Evolutionary conservation across 2,329 filamentous ascomycete species (phyloP).

Genomic region (Geosmithia putterillii): DNA sequence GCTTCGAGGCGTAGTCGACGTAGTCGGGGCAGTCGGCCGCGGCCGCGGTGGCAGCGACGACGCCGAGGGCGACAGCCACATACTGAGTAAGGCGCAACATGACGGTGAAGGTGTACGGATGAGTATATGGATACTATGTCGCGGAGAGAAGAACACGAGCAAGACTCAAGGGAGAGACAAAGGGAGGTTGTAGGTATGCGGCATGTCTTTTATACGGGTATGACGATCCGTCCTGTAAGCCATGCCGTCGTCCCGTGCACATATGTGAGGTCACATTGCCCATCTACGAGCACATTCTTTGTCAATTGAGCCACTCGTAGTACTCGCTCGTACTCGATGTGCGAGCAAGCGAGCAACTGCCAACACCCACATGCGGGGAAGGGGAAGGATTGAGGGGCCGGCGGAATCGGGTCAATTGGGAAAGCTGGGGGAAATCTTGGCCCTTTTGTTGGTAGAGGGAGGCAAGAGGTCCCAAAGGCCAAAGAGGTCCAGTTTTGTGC

Average conservation of each 20-base stretch:
- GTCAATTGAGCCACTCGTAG: no score
- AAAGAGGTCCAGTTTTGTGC: no score
- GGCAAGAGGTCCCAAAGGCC: no score
- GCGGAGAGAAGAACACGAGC: not conserved
- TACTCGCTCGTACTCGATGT: no score
- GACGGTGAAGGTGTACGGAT: not conserved
- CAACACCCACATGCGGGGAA: not conserved
- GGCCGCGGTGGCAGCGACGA: not conserved
- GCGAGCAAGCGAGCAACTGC: no score
- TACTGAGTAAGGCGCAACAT: not conserved
- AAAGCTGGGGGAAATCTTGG: not conserved
- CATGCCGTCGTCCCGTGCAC: not conserved
- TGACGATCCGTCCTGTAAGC: not conserved
- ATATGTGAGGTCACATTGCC: not conserved
- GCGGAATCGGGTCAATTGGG: not conserved
- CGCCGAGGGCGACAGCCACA: not conserved
- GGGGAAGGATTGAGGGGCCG: not conserved
- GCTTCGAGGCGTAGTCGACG: conserved; percentile 18
- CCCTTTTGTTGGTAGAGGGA: not conserved
- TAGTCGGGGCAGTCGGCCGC: conserved; percentile 18
- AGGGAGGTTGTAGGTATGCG: not conserved
- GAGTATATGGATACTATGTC: not conserved
- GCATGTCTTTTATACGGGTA: not conserved
- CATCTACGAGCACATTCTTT: not conserved
- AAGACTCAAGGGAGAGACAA: not conserved